These are phyloP conservation scores for Lichenothelia convexa DNA, from an alignment of 495 filamentous ascomycete genomes.

Conservation along the genomic window DNA sequence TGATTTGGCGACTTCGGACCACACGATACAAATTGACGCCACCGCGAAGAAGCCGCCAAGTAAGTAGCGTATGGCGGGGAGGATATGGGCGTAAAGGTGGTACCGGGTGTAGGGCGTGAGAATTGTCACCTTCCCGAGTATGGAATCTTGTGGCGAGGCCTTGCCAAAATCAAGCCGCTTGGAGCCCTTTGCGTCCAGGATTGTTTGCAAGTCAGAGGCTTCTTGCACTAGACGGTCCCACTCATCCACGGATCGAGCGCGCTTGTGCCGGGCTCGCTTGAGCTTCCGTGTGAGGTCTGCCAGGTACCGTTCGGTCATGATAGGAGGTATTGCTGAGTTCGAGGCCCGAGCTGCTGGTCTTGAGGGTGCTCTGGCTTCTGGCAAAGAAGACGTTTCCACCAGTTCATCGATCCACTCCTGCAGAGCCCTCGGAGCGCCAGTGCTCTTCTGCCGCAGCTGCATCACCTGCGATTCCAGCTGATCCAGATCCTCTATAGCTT, in stretches of 20 bases:
- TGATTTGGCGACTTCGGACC: constrained; percentile 77
- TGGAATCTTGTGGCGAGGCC: constrained; percentile 33
- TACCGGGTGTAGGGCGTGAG: constrained; percentile 81
- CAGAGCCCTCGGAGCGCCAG: constrained; percentile 61
- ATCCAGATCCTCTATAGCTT: constrained; percentile 64
- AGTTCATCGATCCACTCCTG: constrained; percentile 92
- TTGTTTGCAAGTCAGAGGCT: constrained; percentile 56
- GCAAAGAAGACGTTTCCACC: constrained; percentile 49
- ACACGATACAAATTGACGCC: constrained; percentile 68
- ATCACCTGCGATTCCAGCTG: constrained; percentile 62
- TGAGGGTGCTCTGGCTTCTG: constrained; percentile 33
- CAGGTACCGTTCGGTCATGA: constrained; percentile 85
- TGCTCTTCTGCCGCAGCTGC: constrained; percentile 63
- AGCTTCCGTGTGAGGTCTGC: constrained; percentile 73
- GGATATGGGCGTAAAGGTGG: constrained; percentile 47
- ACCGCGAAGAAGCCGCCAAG: constrained; percentile 45
- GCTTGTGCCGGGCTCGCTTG: constrained; percentile 62
- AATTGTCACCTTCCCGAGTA: constrained; percentile 34
- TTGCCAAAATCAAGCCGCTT: constrained; percentile 60
- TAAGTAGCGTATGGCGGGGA: constrained; percentile 44
- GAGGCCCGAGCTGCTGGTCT: constrained; percentile 16
- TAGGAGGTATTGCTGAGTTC: constrained; percentile 41
- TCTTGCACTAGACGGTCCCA: constrained; percentile 66
- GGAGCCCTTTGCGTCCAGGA: constrained; percentile 66
- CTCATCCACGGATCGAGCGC: constrained; percentile 61